phyloP scores from a whole-genome alignment of 106 monocot species.

The Posidonia australis region DNA sequence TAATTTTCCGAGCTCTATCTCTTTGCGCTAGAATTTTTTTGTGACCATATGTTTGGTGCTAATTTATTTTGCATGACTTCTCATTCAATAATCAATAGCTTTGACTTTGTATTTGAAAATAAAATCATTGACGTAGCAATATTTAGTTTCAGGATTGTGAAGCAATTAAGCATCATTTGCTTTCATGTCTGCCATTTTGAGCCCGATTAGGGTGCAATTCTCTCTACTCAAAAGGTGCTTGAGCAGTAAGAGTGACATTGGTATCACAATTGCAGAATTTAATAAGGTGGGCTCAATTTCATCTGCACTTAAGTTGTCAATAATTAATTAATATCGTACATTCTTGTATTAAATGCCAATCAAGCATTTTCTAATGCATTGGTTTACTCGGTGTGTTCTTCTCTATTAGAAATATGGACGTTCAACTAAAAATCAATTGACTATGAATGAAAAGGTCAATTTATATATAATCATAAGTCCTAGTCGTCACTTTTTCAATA shows the following conservation, averaged over 20 bases:
- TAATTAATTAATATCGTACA: neutral
- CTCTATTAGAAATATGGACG: no score
- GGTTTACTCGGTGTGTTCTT: no score
- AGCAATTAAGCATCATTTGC: neutral
- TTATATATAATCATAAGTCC: no score
- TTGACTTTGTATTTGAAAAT: no score
- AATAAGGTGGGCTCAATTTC: slow-evolving; percentile 5
- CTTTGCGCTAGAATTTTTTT: no score
- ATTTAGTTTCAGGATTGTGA: neutral
- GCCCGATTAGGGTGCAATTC: neutral
- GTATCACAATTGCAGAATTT: neutral
- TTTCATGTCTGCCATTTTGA: slow-evolving; percentile 4
- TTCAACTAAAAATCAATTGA: no score
- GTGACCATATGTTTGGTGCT: no score
- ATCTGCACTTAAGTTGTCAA: neutral
- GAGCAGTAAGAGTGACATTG: slow-evolving; percentile 1
- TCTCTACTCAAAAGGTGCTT: slow-evolving; percentile 4
- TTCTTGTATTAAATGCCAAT: neutral
- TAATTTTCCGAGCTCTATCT: no score
- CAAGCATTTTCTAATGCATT: neutral
- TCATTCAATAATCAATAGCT: no score
- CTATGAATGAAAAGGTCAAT: no score
- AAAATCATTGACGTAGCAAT: neutral
- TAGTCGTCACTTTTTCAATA: no score
- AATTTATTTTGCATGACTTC: no score